These are phyloP conservation scores for Debaryomycetaceae sp. DNA, from an alignment of 1,139 yeast genomes.

Conservation along the genomic window DNA sequence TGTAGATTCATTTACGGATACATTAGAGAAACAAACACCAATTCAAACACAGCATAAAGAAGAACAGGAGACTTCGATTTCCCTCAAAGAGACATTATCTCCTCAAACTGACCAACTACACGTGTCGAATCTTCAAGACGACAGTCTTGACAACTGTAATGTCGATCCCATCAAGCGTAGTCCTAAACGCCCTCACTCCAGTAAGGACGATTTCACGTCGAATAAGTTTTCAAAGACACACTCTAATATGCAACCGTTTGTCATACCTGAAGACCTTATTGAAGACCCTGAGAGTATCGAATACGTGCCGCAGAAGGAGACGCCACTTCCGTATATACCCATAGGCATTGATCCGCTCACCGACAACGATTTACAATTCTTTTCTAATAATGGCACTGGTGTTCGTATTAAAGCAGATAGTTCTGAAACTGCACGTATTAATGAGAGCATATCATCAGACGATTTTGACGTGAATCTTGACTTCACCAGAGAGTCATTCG, in stretches of 20 bases:
- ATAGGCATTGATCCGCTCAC: constrained; percentile 22
- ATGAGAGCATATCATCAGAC: neutral
- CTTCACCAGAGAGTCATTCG: neutral
- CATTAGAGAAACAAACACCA: neutral
- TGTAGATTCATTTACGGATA: neutral
- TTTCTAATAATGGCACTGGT: constrained; percentile 10
- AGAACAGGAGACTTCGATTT: neutral
- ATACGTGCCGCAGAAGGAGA: constrained; percentile 24
- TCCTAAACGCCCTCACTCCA: neutral
- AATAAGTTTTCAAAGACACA: neutral
- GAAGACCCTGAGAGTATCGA: constrained; percentile 33
- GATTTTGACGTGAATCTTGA: neutral
- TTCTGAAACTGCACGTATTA: neutral
- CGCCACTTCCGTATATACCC: constrained; percentile 31
- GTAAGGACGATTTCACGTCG: neutral
- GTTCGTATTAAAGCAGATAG: neutral
- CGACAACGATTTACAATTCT: constrained; percentile 21
- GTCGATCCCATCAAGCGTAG: constrained; percentile 34
- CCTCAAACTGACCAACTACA: constrained; percentile 19
- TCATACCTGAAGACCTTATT: constrained; percentile 16
- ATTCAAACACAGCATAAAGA: neutral
- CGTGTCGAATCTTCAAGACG: constrained; percentile 15
- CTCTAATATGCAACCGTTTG: constrained; percentile 1
- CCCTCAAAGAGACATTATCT: constrained; percentile 16
- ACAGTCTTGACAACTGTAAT: constrained; percentile 16